Evolutionary conservation across 192 early-diverging fungal species (phyloP).

Genomic region (Lunasporangiospora selenospora): DNA sequence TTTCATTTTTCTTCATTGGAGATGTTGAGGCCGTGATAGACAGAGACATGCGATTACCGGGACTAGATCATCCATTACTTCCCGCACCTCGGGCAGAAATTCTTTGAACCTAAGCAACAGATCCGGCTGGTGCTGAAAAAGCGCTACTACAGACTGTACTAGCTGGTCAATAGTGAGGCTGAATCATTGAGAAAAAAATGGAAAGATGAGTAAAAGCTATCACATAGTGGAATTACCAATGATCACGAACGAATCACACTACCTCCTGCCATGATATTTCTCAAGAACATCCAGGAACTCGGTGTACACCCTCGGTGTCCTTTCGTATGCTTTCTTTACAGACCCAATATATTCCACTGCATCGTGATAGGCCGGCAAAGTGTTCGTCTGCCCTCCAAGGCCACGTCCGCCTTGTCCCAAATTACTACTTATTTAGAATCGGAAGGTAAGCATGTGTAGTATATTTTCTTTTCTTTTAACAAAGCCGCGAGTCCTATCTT

Average conservation of each 20-base stretch:
- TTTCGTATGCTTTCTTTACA: conserved; percentile 40
- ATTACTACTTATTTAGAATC: no score
- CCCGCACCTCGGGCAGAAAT: conserved; percentile 38
- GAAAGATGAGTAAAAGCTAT: no score
- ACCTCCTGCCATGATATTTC: conserved; percentile 37
- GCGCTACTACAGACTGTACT: conserved; percentile 34
- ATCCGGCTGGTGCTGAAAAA: conserved; percentile 47
- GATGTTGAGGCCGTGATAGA: no score
- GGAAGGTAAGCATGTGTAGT: no score
- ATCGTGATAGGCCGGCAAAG: no score
- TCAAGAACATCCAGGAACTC: conserved; percentile 33
- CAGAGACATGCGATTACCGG: no score
- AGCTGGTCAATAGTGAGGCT: conserved; percentile 32
- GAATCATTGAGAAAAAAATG: neutral
- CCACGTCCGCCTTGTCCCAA: no score
- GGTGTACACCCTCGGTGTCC: conserved; percentile 38
- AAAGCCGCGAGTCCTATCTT: no score
- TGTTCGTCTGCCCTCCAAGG: no score
- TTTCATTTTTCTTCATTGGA: no score
- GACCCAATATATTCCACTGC: conserved; percentile 39
- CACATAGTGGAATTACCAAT: no score
- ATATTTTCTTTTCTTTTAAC: no score
- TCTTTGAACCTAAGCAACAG: conserved; percentile 43
- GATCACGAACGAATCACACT: neutral
- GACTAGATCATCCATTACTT: conserved; percentile 29